Percentiles rank a stretch among this genome's conserved stretches.
Conservation (phyloP, 2,329 filamentous ascomycete genomes). For the Myriosclerotinia curreyana region DNA sequence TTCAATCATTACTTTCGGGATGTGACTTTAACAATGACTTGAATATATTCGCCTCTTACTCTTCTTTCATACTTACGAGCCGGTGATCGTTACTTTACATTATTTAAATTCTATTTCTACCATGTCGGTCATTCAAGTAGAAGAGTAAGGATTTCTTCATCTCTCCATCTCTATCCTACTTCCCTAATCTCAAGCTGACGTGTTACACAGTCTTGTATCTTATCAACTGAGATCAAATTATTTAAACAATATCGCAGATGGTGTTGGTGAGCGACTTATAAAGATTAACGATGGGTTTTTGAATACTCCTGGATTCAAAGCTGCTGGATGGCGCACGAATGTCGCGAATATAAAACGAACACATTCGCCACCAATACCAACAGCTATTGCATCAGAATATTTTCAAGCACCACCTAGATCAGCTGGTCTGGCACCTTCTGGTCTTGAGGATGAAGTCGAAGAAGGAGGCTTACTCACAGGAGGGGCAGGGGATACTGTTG, state of each 20-base stretch:
- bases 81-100: slow-evolving; percentile 2
- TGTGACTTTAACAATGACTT: slow-evolving; percentile 4
- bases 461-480: slow-evolving; percentile 67
- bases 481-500: slow-evolving; percentile 63
- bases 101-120: slow-evolving; percentile 1
- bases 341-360: slow-evolving; percentile 75
- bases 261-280: slow-evolving; percentile 79
- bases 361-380: slow-evolving; percentile 82
- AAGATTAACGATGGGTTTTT: slow-evolving; percentile 76
- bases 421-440: slow-evolving; percentile 52
- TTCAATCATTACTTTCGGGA: background rate
- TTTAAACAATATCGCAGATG: slow-evolving; percentile 75
- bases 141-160: slow-evolving; percentile 37
- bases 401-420: slow-evolving; percentile 68
- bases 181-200: slow-evolving; percentile 10
- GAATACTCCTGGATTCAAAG: slow-evolving; percentile 77
- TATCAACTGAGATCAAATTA: slow-evolving; percentile 81
- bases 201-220: slow-evolving; percentile 64
- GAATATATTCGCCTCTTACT: background rate
- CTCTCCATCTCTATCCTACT: background rate
- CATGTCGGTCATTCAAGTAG: slow-evolving; percentile 42
- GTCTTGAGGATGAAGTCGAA: slow-evolving; percentile 64
- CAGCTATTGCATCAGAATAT: slow-evolving; percentile 77
- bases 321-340: slow-evolving; percentile 75
- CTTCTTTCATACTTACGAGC: slow-evolving; percentile 9